Conservation (phyloP, 345 rosid genomes). For the Pugionium dolabratum region DNA sequence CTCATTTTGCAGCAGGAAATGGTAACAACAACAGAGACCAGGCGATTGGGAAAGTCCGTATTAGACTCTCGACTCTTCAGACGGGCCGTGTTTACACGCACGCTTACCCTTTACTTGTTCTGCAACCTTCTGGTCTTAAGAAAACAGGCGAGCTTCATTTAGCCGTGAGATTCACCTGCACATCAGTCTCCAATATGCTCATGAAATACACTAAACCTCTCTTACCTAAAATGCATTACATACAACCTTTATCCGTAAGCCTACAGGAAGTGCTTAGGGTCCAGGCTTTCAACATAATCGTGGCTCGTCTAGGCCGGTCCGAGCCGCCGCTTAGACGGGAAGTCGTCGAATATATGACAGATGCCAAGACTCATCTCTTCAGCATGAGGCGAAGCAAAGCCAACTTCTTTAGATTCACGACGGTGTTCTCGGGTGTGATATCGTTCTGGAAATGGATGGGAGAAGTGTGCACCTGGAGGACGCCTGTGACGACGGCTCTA, state of each 20-base stretch:
- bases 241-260: slow-evolving; percentile 40
- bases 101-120: slow-evolving; percentile 53
- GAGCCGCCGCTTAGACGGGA: slow-evolving; percentile 60
- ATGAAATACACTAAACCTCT: slow-evolving; percentile 51
- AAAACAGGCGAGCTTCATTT: slow-evolving; percentile 63
- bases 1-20: slow-evolving; percentile 26
- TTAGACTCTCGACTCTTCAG: slow-evolving; percentile 58
- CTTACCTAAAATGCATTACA: slow-evolving; percentile 53
- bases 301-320: slow-evolving; percentile 46
- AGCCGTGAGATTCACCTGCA: slow-evolving; percentile 52
- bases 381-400: slow-evolving; percentile 62
- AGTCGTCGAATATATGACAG: slow-evolving; percentile 56
- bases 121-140: slow-evolving; percentile 50
- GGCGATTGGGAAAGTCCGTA: slow-evolving; percentile 57
- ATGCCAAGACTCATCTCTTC: slow-evolving; percentile 37
- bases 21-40: slow-evolving; percentile 40
- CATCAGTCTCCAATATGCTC: slow-evolving; percentile 42
- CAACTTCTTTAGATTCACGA: slow-evolving; percentile 47
- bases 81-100: slow-evolving; percentile 51
- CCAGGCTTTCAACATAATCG: slow-evolving; percentile 39
- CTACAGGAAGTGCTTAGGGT: slow-evolving; percentile 39
- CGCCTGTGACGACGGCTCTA: slow-evolving; percentile 43
- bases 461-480: slow-evolving; percentile 51
- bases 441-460: slow-evolving; percentile 51
- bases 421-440: slow-evolving; percentile 32